Conservation (phyloP, 2,329 filamentous ascomycete genomes). For the Xylaria hypoxylon region DNA sequence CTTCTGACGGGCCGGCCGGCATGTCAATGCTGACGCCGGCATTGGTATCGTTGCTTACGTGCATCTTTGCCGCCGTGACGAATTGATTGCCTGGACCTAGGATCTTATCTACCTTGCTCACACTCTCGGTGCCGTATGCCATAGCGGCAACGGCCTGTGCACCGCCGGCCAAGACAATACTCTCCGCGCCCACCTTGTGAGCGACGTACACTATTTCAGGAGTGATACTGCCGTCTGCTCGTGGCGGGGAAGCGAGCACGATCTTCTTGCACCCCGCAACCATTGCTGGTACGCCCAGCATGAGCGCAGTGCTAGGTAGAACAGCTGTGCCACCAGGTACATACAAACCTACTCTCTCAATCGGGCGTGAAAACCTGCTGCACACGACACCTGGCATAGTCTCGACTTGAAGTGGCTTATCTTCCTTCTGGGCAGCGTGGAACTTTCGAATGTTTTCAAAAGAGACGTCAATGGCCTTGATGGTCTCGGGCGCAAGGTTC, state of each 20-base stretch:
- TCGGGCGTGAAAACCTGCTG: constrained; percentile 90
- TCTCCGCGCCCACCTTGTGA: constrained; percentile 95
- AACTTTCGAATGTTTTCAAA: constrained; percentile 96
- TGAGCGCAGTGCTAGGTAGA: constrained; percentile 95
- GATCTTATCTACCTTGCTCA: constrained; percentile 98
- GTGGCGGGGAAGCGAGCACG: constrained; percentile 90
- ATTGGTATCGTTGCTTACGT: constrained; percentile 96
- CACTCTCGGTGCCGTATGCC: constrained; percentile 95
- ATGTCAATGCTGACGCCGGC: constrained; percentile 97
- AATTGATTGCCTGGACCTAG: constrained; percentile 98
- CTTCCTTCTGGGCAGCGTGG: constrained; percentile 89
- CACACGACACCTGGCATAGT: constrained; percentile 98
- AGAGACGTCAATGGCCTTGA: constrained; percentile 90
- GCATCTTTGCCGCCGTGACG: constrained; percentile 98
- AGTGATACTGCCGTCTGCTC: constrained; percentile 88
- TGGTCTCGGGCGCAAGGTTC: constrained; percentile 85
- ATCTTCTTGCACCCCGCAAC: constrained; percentile 97
- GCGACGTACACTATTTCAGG: constrained; percentile 98
- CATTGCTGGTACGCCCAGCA: constrained; percentile 98
- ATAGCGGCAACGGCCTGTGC: constrained; percentile 96
- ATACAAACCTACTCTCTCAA: constrained; percentile 96
- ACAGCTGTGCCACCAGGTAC: constrained; percentile 96
- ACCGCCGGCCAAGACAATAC: constrained; percentile 94
- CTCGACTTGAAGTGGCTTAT: constrained; percentile 85
- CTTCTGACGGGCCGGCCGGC: constrained; percentile 96